phyloP scores from a whole-genome alignment of 176 grass and related monocot genomes.

The Dendrocalamus sinicus region DNA sequence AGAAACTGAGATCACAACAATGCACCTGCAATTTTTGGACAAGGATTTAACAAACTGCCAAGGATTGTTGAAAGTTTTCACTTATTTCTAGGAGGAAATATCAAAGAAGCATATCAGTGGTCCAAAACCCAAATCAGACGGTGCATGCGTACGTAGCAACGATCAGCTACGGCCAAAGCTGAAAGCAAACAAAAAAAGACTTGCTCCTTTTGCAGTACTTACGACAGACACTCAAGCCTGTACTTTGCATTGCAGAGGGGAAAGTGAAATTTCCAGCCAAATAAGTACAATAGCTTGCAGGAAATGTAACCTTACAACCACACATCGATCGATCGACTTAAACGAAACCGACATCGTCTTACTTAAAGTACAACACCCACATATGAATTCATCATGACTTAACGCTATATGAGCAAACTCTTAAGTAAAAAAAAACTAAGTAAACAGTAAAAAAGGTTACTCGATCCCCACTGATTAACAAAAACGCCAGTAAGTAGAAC shows the following conservation, averaged over 20 bases:
- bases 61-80: background rate
- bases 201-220: background rate
- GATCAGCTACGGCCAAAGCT: background rate
- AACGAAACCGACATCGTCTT: background rate
- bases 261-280: conserved; percentile 30
- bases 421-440: background rate
- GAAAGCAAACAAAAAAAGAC: conserved; percentile 10
- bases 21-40: background rate
- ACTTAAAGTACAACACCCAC: conserved; percentile 18
- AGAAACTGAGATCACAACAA: background rate
- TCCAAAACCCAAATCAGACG: background rate
- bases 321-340: conserved; percentile 5
- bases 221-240: background rate
- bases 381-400: conserved; percentile 19
- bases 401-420: conserved; percentile 25
- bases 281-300: conserved; percentile 24
- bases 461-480: conserved; percentile 25
- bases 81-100: background rate
- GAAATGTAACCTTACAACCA: conserved; percentile 35
- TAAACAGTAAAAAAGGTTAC: conserved; percentile 26
- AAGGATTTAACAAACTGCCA: background rate
- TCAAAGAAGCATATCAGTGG: background rate
- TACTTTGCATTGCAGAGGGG: conserved; percentile 19
- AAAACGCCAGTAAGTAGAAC: conserved; percentile 28
- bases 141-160: background rate